Base-by-base conservation (phyloP, 177 flowering plant genomes). In the Vitis hybrid region DNA sequence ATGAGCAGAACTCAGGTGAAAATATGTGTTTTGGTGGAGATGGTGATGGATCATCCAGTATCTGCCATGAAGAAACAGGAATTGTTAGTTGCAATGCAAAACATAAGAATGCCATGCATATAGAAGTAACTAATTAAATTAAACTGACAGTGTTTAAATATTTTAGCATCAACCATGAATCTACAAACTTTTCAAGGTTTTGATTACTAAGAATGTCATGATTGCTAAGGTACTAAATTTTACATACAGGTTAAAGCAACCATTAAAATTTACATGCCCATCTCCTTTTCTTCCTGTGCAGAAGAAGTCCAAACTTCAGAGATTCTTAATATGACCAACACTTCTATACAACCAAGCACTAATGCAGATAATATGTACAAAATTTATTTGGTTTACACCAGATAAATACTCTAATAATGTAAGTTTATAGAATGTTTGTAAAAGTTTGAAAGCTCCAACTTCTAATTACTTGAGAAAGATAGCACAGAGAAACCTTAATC, bases 21-120 rank as follows among this genome's bases (percentile, higher is more conserved):
- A 93, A 92, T 7, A 68, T 76, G n/a, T 79, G 67, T 56, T 81
- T 85, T 62, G 92, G 70, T 13, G 93, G 97, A 48, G 97, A 88
- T 50, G 99, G 99, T 48, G 99, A 93, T 74, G 99, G 97, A 73
- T 96, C 99, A 59, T 96, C 94, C 85, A 96, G 72, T 57, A 96
- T 96, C 99, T 96, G 82, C 69, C 74, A 81, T 57, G 50, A 80
- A 68, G 40, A 32, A 35, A 24, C 55, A 59, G 2, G 7, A 65
- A 4, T 2, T 69, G 32, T 79, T 49, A 62, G 52, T 15, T 16
- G 27, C 18, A 61, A 49, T 64, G 19, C 10, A 4, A 52, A 67
- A 68, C 8, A 63, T 0, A 56, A 18, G 3, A 7, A 58, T 32
- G 62, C n/a, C 40, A 68, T 64, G 68, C 9, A 32, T 0, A 51